Conservation (phyloP, 768 basidiomycete species). For the Collybia sp. region DNA sequence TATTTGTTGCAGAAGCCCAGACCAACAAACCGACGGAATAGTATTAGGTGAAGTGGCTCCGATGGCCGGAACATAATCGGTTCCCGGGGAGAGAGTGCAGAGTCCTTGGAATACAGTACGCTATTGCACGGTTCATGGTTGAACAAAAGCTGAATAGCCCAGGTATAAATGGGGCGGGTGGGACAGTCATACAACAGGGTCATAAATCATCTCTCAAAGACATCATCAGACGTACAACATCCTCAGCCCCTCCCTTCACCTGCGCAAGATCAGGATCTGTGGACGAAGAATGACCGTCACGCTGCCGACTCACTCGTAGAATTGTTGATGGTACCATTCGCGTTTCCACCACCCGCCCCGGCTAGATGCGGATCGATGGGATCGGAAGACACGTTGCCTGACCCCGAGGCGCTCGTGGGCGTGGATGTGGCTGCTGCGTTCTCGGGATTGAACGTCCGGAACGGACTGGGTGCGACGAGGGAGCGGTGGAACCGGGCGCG, state of each 20-base stretch:
- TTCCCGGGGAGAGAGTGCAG: too few species aligned
- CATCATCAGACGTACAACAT: slow-evolving; percentile 1
- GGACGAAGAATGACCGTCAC: neutral
- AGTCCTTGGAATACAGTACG: too few species aligned
- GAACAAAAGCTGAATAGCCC: too few species aligned
- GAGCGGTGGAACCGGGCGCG: slow-evolving; percentile 64
- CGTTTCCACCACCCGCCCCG: neutral
- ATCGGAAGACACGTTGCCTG: slow-evolving; percentile 19
- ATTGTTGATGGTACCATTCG: slow-evolving; percentile 1
- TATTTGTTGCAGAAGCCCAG: too few species aligned
- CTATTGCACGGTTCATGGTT: too few species aligned
- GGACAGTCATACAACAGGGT: neutral
- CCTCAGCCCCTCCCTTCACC: slow-evolving; percentile 7
- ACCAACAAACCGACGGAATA: too few species aligned
- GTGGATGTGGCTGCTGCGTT: slow-evolving; percentile 14
- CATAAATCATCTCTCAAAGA: neutral
- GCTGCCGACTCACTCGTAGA: slow-evolving; percentile 7
- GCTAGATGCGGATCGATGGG: slow-evolving; percentile 32
- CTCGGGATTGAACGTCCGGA: slow-evolving; percentile 26
- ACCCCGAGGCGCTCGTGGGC: slow-evolving; percentile 21
- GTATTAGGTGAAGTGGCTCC: too few species aligned
- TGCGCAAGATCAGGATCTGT: slow-evolving; percentile 9
- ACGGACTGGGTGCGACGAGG: slow-evolving; percentile 57
- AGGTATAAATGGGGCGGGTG: too few species aligned
- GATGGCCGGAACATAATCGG: too few species aligned